Percentiles rank a stretch among this genome's conserved stretches.
These are phyloP conservation scores for Neofusicoccum sp. DNA, from an alignment of 2,329 filamentous ascomycete species.

Conservation along the genomic window DNA sequence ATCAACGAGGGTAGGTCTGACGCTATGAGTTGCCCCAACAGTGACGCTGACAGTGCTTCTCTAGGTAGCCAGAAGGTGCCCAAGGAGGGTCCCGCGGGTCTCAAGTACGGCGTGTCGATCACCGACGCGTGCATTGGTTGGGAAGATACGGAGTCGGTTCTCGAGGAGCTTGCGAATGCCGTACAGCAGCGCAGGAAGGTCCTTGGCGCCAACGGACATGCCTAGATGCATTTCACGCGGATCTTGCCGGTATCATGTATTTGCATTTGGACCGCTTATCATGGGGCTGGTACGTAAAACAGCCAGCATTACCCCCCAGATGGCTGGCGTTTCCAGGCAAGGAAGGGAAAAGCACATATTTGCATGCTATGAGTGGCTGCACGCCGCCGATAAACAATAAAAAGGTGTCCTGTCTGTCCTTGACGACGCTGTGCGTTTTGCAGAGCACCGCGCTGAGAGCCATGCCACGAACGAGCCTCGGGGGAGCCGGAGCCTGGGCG, in stretches of 20 bases:
- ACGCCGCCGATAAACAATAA: not conserved
- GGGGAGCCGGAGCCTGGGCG: not conserved
- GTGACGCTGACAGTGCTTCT: slow-evolving; percentile 9
- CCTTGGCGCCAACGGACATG: slow-evolving; percentile 36
- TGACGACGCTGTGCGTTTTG: not conserved
- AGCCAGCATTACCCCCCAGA: not conserved
- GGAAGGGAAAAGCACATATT: slow-evolving; percentile 5
- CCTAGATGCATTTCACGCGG: slow-evolving; percentile 13
- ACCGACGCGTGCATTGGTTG: slow-evolving; percentile 97
- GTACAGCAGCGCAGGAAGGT: slow-evolving; percentile 72
- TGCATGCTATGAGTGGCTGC: not conserved
- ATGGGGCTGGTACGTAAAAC: not conserved
- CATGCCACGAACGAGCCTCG: not conserved
- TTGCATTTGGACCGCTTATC: not conserved
- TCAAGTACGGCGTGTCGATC: slow-evolving; percentile 94
- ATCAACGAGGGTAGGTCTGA: slow-evolving; percentile 79
- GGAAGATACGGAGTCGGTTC: slow-evolving; percentile 81
- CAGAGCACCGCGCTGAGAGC: too few relatives aligned
- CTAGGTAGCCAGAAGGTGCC: slow-evolving; percentile 87
- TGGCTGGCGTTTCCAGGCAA: not conserved
- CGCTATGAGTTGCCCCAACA: slow-evolving; percentile 1
- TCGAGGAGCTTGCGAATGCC: slow-evolving; percentile 76
- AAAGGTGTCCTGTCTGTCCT: not conserved
- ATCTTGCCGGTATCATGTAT: not conserved
- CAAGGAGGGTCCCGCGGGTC: slow-evolving; percentile 76